Percentiles rank a stretch among this genome's conserved stretches.
Evolutionary conservation across 208 protist genomes (phyloP).

Genomic region (Phytomonas francai): DNA sequence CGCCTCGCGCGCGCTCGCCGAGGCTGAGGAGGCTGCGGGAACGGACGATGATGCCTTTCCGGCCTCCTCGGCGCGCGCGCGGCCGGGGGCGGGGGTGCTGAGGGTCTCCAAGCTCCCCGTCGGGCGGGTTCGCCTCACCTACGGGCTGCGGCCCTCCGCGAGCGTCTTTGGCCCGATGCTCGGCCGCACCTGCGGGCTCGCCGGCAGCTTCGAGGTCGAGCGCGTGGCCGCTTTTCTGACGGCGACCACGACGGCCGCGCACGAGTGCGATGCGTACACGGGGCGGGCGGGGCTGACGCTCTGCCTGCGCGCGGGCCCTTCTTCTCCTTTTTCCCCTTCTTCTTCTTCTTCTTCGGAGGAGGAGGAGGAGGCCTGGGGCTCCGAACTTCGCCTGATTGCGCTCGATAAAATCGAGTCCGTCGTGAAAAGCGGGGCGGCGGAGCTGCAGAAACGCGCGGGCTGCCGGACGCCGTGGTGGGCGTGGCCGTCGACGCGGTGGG

Average conservation of each 20-base stretch:
- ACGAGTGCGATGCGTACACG: conserved; percentile 87
- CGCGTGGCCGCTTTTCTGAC: conserved; percentile 74
- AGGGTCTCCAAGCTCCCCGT: conserved; percentile 43
- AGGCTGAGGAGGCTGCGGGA: too few relatives aligned
- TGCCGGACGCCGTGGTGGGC: conserved; percentile 79
- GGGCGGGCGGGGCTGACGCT: conserved; percentile 51
- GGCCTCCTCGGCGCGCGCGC: conserved; percentile 12
- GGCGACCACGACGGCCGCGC: conserved; percentile 53
- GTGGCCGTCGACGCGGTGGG: conserved; percentile 35
- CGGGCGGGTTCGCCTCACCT: conserved; percentile 49
- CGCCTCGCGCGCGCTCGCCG: too few relatives aligned
- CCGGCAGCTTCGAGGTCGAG: conserved; percentile 47
- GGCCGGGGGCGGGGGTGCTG: conserved; percentile 31
- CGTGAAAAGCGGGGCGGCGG: conserved; percentile 58
- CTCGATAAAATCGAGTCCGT: conserved; percentile 34
- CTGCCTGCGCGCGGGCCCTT: conserved; percentile 56
- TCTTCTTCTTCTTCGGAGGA: not conserved
- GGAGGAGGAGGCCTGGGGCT: conserved; percentile 21
- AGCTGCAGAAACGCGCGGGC: conserved; percentile 19
- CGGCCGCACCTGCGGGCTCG: conserved; percentile 35
- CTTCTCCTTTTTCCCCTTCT: not conserved
- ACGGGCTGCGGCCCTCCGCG: conserved; percentile 62
- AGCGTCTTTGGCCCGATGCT: conserved; percentile 69
- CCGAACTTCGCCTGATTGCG: conserved; percentile 40
- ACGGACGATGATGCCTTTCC: too few relatives aligned